phyloP scores from a whole-genome alignment of 176 grass and related monocot species.

The Triticum timopheevii region DNA sequence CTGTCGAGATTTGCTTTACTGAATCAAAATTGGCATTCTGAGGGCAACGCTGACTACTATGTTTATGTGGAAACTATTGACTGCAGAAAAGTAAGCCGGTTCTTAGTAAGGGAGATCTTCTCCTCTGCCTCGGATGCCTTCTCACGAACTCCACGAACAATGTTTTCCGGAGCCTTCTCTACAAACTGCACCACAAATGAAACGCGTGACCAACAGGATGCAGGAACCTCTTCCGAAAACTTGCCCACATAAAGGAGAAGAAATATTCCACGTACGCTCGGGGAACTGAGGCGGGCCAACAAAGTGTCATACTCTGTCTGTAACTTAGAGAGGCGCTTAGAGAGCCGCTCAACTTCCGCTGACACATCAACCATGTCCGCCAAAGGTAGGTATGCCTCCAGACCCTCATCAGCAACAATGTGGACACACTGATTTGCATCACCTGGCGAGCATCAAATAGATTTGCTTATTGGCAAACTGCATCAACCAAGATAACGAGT shows the following conservation, averaged over 20 bases:
- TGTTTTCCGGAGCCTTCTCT: slow-evolving; percentile 86
- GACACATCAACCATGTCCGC: slow-evolving; percentile 93
- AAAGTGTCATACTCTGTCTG: slow-evolving; percentile 87
- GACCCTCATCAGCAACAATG: slow-evolving; percentile 78
- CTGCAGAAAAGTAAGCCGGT: slow-evolving; percentile 67
- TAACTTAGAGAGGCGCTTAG: slow-evolving; percentile 93
- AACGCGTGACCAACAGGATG: neutral
- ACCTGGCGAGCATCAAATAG: slow-evolving; percentile 35
- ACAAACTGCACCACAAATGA: slow-evolving; percentile 52
- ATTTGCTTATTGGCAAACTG: neutral
- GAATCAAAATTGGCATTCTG: slow-evolving; percentile 27
- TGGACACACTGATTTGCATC: slow-evolving; percentile 92
- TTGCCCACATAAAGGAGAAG: neutral
- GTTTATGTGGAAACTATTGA: slow-evolving; percentile 47
- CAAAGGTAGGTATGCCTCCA: slow-evolving; percentile 91
- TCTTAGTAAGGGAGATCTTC: slow-evolving; percentile 86
- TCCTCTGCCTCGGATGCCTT: slow-evolving; percentile 87
- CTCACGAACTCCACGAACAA: slow-evolving; percentile 81
- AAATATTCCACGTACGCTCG: slow-evolving; percentile 47
- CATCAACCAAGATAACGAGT: neutral
- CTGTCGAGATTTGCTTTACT: neutral
- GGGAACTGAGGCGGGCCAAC: slow-evolving; percentile 70
- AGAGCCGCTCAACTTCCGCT: slow-evolving; percentile 75
- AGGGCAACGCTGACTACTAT: slow-evolving; percentile 13
- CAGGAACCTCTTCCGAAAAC: neutral